phyloP scores from a whole-genome alignment of 176 grass and related monocot genomes.

The Oryza officinalis region DNA sequence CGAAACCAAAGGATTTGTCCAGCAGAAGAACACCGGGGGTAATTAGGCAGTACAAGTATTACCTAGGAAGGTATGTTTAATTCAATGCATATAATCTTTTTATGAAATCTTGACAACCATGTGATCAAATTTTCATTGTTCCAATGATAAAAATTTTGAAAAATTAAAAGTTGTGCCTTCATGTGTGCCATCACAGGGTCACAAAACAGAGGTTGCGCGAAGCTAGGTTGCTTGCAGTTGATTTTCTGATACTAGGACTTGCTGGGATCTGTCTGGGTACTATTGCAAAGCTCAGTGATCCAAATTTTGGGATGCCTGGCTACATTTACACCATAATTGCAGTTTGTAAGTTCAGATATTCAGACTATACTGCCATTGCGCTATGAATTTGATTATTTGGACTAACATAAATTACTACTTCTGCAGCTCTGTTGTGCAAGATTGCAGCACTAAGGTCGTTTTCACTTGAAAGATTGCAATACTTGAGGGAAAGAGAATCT shows the following conservation, averaged over 20 bases:
- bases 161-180: conserved; percentile 9
- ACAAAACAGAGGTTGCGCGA: conserved; percentile 85
- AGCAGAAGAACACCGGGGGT: conserved; percentile 78
- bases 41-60: conserved; percentile 63
- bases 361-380: neutral
- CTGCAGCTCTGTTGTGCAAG: conserved; percentile 84
- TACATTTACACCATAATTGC: conserved; percentile 93
- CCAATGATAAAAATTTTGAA: neutral
- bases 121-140: neutral
- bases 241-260: conserved; percentile 90
- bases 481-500: conserved; percentile 71
- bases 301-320: conserved; percentile 75
- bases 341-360: conserved; percentile 71
- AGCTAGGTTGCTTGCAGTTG: conserved; percentile 69
- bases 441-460: conserved; percentile 75
- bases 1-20: conserved; percentile 56
- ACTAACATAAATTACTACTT: neutral
- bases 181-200: conserved; percentile 53
- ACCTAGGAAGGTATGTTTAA: conserved; percentile 54
- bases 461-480: conserved; percentile 72
- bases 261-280: conserved; percentile 92
- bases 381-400: neutral
- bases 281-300: conserved; percentile 68
- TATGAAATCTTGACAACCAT: neutral
- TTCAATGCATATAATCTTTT: neutral